Conservation (phyloP, 805 yeast genomes). For the Saccharomyces paradoxus region DNA sequence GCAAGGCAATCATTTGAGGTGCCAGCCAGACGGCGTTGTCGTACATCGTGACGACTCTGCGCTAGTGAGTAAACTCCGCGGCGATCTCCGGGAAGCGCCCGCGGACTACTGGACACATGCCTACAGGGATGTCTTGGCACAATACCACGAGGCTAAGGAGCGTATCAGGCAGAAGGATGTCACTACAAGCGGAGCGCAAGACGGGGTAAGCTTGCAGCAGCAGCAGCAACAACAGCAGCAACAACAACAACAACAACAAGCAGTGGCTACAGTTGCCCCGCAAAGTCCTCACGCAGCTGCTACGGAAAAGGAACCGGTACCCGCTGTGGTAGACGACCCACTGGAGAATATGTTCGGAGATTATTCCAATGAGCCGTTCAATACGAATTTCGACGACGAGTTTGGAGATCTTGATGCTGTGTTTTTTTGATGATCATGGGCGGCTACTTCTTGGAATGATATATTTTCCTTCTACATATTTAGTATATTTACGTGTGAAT, state of each 20-base stretch:
- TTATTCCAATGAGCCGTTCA: slow-evolving; percentile 22
- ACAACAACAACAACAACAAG: slow-evolving; percentile 6
- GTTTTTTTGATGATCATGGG: slow-evolving; percentile 19
- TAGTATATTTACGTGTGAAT: neutral
- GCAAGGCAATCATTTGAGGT: neutral
- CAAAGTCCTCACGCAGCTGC: slow-evolving; percentile 3
- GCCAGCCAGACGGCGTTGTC: neutral
- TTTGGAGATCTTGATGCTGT: slow-evolving; percentile 32
- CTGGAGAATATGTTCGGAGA: slow-evolving; percentile 25
- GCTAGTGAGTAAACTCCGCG: slow-evolving; percentile 2
- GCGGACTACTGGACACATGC: slow-evolving; percentile 23
- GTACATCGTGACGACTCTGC: neutral
- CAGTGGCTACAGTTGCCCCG: slow-evolving; percentile 6
- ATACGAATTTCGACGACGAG: slow-evolving; percentile 28
- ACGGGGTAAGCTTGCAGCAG: slow-evolving; percentile 2
- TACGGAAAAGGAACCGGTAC: slow-evolving; percentile 3
- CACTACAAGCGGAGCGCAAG: slow-evolving; percentile 2
- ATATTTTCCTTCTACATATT: neutral
- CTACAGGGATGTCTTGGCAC: neutral
- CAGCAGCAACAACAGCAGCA: slow-evolving; percentile 2
- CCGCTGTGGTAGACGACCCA: slow-evolving; percentile 2
- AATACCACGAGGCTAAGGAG: neutral
- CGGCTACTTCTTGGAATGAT: neutral
- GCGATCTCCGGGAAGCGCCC: slow-evolving; percentile 23
- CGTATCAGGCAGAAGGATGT: neutral